Evolutionary conservation across 306 rosid genomes (phyloP).

Genomic region (Acmispon strigosus): DNA sequence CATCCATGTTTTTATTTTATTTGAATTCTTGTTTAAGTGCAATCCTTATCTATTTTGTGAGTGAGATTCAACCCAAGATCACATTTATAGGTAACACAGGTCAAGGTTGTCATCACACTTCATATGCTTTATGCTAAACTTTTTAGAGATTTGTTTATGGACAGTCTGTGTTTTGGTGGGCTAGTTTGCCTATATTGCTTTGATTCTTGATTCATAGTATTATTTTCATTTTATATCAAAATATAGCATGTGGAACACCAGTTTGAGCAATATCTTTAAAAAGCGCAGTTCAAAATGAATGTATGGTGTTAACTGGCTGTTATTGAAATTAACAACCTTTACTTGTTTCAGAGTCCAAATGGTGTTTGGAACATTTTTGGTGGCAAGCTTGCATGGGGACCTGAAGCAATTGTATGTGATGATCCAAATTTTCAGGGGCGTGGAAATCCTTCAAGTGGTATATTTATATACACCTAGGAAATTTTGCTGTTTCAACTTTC

Average conservation of each 20-base stretch:
- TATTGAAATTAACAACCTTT: conserved; percentile 10
- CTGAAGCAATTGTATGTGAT: conserved; percentile 78
- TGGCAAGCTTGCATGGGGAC: conserved; percentile 77
- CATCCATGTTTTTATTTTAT: no score
- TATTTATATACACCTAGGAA: not conserved
- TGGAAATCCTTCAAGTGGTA: conserved; percentile 77
- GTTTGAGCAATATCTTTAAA: conserved; percentile 4
- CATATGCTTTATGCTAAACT: not conserved
- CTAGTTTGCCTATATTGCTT: not conserved
- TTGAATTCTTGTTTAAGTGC: no score
- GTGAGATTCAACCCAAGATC: no score
- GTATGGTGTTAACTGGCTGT: not conserved
- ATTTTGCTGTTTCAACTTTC: not conserved
- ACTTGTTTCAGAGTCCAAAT: conserved; percentile 59
- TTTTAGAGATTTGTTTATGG: not conserved
- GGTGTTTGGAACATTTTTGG: conserved; percentile 85
- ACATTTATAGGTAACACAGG: no score
- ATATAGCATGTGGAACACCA: not conserved
- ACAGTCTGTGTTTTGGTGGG: not conserved
- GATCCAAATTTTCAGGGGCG: conserved; percentile 74
- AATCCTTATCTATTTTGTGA: no score
- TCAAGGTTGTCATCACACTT: no score
- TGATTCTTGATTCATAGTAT: not conserved
- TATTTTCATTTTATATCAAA: not conserved
- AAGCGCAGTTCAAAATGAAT: not conserved